Conservation (phyloP, 1,139 yeast genomes). For the Saccharomyces hybrid region DNA sequence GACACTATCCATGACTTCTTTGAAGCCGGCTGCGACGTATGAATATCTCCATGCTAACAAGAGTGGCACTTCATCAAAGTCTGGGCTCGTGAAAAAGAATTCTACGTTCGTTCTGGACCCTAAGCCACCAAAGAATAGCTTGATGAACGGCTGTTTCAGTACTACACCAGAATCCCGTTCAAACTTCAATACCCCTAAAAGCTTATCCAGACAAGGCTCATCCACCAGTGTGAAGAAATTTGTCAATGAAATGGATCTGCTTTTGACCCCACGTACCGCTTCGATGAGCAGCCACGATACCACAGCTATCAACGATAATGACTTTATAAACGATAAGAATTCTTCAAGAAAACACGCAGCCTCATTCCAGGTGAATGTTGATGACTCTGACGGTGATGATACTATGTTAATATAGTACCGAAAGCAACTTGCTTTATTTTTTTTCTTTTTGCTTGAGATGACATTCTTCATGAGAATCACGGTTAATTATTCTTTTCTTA, state of each 20-base stretch:
- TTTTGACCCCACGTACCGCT: background rate
- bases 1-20: constrained; percentile 28
- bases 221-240: constrained; percentile 8
- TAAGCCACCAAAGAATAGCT: constrained; percentile 24
- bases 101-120: constrained; percentile 31
- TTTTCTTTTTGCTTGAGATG: background rate
- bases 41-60: background rate
- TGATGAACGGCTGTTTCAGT: constrained; percentile 31
- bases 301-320: background rate
- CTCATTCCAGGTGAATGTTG: constrained; percentile 4
- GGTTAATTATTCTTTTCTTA: background rate
- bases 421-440: background rate
- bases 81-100: constrained; percentile 12
- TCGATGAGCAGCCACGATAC: background rate
- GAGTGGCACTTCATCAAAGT: background rate
- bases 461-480: background rate
- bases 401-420: background rate
- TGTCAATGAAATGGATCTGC: constrained; percentile 2
- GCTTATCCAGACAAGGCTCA: constrained; percentile 23
- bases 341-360: constrained; percentile 1
- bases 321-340: background rate
- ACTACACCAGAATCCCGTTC: constrained; percentile 28
- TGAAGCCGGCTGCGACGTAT: constrained; percentile 5
- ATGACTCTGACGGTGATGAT: constrained; percentile 2
- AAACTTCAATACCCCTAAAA: constrained; percentile 22